These are phyloP conservation scores for Suillus weaverae DNA, from an alignment of 768 basidiomycete genomes.

Conservation along the genomic window DNA sequence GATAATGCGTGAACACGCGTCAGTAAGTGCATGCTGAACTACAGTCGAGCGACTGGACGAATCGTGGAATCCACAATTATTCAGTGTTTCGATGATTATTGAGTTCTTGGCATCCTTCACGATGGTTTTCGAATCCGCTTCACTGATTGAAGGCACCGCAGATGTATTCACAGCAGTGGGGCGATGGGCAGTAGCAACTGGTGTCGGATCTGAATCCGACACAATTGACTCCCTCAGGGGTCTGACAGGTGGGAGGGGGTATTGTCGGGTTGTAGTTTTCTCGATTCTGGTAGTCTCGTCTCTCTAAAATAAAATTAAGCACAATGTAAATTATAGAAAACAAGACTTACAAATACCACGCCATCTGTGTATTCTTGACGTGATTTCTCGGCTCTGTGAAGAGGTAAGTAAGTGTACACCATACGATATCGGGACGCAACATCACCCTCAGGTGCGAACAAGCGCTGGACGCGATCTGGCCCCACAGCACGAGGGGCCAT, in stretches of 20 bases:
- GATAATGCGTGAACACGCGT: not conserved
- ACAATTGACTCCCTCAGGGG: not conserved
- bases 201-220: not conserved
- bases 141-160: not conserved
- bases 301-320: not conserved
- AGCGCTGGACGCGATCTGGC: not conserved
- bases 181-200: not conserved
- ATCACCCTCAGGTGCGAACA: not conserved
- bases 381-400: not conserved
- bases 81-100: not conserved
- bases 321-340: not conserved
- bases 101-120: not conserved
- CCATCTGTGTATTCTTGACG: not conserved
- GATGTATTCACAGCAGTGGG: not conserved
- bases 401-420: not conserved
- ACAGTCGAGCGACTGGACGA: too few relatives aligned
- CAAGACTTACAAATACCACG: too few relatives aligned
- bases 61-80: not conserved
- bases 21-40: not conserved
- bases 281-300: not conserved
- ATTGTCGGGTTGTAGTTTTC: not conserved
- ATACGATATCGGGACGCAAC: not conserved
- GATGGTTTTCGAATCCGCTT: not conserved
- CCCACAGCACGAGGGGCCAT: not conserved
- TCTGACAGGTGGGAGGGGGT: not conserved